A percentile compares a stretch with the other conserved stretches of the same genome.
These are phyloP conservation scores for Raphanus raphanistrum DNA, from an alignment of 345 rosid genomes.

Conservation along the genomic window DNA sequence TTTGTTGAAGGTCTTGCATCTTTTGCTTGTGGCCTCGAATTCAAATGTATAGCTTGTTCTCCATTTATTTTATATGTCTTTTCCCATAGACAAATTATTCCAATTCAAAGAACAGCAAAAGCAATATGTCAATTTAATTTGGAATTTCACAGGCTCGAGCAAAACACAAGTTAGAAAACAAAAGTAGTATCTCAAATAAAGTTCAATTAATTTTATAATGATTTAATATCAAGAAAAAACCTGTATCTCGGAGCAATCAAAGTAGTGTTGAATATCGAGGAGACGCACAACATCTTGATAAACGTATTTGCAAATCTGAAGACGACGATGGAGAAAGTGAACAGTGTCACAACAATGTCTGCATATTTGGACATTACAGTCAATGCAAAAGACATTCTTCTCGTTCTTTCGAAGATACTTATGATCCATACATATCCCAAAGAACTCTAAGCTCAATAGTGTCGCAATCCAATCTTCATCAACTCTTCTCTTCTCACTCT, in stretches of 20 bases:
- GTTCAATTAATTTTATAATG: background rate
- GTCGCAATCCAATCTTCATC: constrained; percentile 33
- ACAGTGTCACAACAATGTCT: constrained; percentile 51
- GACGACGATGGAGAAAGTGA: constrained; percentile 58
- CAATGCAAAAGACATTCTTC: constrained; percentile 75
- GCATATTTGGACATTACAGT: constrained; percentile 62
- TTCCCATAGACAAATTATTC: constrained; percentile 7
- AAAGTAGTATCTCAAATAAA: background rate
- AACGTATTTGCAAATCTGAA: constrained; percentile 91
- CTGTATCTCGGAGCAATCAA: constrained; percentile 90
- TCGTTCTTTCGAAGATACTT: constrained; percentile 63
- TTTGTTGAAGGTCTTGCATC: constrained; percentile 82
- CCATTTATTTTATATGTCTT: constrained; percentile 92
- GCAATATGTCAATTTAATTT: background rate
- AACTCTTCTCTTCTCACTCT: constrained; percentile 33
- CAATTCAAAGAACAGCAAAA: constrained; percentile 2
- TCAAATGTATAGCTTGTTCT: constrained; percentile 82
- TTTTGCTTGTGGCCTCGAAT: constrained; percentile 71
- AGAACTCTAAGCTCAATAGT: constrained; percentile 54
- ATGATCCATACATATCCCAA: constrained; percentile 58
- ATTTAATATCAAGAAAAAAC: constrained; percentile 35
- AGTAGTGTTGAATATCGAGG: constrained; percentile 66
- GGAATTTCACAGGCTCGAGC: background rate
- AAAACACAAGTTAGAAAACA: background rate
- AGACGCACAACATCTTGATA: constrained; percentile 85